Percentiles rank a stretch among this genome's conserved stretches.
These are phyloP conservation scores for Stachybotrys elegans DNA, from an alignment of 2,329 filamentous ascomycete species.

Conservation along the genomic window DNA sequence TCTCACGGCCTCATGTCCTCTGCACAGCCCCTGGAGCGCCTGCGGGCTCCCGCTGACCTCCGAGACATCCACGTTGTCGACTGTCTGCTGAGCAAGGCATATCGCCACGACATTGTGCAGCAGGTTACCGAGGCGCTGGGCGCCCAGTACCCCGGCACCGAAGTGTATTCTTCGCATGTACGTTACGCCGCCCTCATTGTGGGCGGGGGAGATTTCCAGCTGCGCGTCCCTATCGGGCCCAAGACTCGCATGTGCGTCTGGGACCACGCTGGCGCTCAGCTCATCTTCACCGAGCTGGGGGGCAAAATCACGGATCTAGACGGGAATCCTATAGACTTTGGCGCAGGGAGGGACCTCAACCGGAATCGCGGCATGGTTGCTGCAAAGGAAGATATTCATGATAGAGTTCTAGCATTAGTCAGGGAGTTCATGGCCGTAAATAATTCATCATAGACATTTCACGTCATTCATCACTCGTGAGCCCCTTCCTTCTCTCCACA, in stretches of 20 bases:
- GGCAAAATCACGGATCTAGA: constrained; percentile 47
- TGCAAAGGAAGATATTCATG: constrained; percentile 39
- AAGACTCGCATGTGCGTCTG: constrained; percentile 28
- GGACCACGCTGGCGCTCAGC: constrained; percentile 56
- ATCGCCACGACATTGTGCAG: constrained; percentile 25
- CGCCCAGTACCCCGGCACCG: constrained; percentile 28
- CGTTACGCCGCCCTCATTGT: constrained; percentile 32
- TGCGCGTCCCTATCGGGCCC: constrained; percentile 21
- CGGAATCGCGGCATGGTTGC: constrained; percentile 33
- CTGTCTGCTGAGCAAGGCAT: constrained; percentile 23
- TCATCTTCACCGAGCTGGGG: constrained; percentile 50
- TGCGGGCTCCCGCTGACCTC: constrained; percentile 13
- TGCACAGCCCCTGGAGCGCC: constrained; percentile 13
- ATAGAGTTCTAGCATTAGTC: constrained; percentile 27
- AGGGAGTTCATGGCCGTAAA: constrained; percentile 13
- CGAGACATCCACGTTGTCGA: constrained; percentile 27
- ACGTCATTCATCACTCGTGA: too few relatives aligned
- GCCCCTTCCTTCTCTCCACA: not conserved
- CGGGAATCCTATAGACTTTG: constrained; percentile 28
- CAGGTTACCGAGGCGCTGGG: constrained; percentile 22
- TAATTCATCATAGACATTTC: not conserved
- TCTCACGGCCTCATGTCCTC: constrained; percentile 11
- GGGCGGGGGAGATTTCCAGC: constrained; percentile 28
- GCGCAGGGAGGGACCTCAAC: constrained; percentile 25
- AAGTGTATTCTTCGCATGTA: constrained; percentile 35